A percentile compares a stretch with the other conserved stretches of the same genome.
These are phyloP conservation scores for Eimeria mitis DNA, from an alignment of 169 alveolate species.

Conservation along the genomic window DNA sequence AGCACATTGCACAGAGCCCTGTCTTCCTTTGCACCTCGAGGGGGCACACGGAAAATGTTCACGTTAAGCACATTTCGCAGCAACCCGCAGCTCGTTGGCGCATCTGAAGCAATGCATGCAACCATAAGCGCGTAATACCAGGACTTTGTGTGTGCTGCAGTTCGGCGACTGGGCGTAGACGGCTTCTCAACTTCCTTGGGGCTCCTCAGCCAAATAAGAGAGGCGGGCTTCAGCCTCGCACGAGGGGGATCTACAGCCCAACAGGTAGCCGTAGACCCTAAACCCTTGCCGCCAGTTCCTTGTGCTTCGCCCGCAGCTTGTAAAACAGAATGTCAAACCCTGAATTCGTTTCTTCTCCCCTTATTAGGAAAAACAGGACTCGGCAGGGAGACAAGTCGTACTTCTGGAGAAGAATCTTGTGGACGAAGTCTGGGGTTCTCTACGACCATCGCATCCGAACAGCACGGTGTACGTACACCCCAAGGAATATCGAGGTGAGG, in stretches of 20 bases:
- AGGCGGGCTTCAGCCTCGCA: slow-evolving; percentile 44
- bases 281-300: background rate
- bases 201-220: slow-evolving; percentile 36
- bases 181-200: slow-evolving; percentile 52
- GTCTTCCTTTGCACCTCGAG: background rate
- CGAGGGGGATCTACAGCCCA: background rate
- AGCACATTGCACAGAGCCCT: background rate
- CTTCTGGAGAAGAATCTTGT: slow-evolving; percentile 64
- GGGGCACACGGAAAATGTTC: background rate
- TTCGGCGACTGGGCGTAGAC: slow-evolving; percentile 65
- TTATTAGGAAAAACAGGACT: background rate
- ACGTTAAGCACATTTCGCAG: background rate
- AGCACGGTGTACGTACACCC: slow-evolving; percentile 69
- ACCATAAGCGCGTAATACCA: background rate
- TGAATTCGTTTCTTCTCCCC: background rate
- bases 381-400: background rate
- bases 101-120: background rate
- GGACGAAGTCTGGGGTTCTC: slow-evolving; percentile 81
- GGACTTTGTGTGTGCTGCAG: slow-evolving; percentile 18
- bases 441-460: slow-evolving; percentile 59
- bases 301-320: background rate
- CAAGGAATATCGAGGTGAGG: slow-evolving; percentile 59
- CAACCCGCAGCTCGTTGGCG: too few relatives aligned
- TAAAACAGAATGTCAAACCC: background rate
- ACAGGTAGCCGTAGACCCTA: slow-evolving; percentile 31